phyloP scores from a whole-genome alignment of 2,329 filamentous ascomycete species.

The Sporothrix phasma region DNA sequence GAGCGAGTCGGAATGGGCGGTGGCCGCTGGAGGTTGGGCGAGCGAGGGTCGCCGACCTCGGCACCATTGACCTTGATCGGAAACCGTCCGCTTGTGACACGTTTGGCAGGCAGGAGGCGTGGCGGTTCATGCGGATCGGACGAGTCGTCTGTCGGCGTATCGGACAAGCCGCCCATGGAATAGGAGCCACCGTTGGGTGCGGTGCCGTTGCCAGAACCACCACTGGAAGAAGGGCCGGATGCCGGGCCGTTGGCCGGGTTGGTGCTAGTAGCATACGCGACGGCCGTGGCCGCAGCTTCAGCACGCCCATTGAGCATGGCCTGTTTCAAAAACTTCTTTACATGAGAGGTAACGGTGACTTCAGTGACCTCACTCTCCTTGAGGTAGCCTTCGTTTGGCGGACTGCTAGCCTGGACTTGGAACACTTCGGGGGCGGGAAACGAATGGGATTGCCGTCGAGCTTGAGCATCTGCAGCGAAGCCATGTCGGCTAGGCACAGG shows the following conservation, averaged over 20 bases:
- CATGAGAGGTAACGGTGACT: slow-evolving; percentile 48
- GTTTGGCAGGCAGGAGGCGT: slow-evolving; percentile 50
- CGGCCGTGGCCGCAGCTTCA: slow-evolving; percentile 26
- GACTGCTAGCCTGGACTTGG: slow-evolving; percentile 46
- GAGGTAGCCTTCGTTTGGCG: slow-evolving; percentile 43
- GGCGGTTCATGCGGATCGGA: slow-evolving; percentile 75
- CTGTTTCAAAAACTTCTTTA: slow-evolving; percentile 51
- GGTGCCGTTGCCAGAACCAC: slow-evolving; percentile 6
- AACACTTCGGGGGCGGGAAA: slow-evolving; percentile 65
- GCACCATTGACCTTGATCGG: slow-evolving; percentile 64
- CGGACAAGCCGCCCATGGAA: slow-evolving; percentile 23
- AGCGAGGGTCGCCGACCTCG: slow-evolving; percentile 57
- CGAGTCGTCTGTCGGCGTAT: slow-evolving; percentile 49
- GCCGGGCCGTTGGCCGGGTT: background rate
- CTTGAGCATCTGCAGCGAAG: slow-evolving; percentile 78
- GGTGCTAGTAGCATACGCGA: background rate
- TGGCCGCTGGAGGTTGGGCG: slow-evolving; percentile 54
- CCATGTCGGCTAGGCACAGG: slow-evolving; percentile 78
- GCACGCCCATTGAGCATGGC: slow-evolving; percentile 39
- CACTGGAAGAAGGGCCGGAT: slow-evolving; percentile 5
- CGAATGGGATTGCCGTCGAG: slow-evolving; percentile 78
- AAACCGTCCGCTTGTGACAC: slow-evolving; percentile 54
- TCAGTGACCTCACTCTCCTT: slow-evolving; percentile 58
- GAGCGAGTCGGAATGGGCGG: slow-evolving; percentile 73
- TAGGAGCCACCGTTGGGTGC: background rate